phyloP scores from a whole-genome alignment of 768 basidiomycete species.

The Lactarius akahatsu region DNA sequence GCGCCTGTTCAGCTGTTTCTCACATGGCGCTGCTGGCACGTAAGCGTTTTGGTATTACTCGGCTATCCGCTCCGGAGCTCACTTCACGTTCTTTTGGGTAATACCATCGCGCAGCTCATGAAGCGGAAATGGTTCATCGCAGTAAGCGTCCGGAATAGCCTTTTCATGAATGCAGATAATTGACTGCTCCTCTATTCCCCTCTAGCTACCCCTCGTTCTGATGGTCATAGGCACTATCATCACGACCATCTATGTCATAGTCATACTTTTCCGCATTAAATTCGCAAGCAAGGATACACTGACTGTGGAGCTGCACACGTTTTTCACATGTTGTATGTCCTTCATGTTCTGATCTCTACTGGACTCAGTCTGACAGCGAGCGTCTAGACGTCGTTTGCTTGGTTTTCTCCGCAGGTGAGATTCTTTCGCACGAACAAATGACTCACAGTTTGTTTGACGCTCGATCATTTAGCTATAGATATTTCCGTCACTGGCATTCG shows the following conservation, averaged over 20 bases:
- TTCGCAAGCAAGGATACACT: not conserved
- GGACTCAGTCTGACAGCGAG: not conserved
- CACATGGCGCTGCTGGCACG: slow-evolving; percentile 35
- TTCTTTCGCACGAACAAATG: not conserved
- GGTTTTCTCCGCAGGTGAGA: slow-evolving; percentile 15
- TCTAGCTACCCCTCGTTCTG: slow-evolving; percentile 12
- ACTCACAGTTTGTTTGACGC: not conserved
- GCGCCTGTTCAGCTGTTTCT: slow-evolving; percentile 34
- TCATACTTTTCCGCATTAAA: slow-evolving; percentile 8
- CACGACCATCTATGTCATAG: slow-evolving; percentile 4
- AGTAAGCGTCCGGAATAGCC: not conserved
- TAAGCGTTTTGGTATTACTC: slow-evolving; percentile 12
- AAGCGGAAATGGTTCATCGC: slow-evolving; percentile 6
- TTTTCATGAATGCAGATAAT: not conserved
- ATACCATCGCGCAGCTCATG: not conserved
- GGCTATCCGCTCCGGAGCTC: not conserved
- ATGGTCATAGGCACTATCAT: slow-evolving; percentile 16
- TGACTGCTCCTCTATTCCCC: not conserved
- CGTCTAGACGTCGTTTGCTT: slow-evolving; percentile 6
- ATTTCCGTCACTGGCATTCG: slow-evolving; percentile 22
- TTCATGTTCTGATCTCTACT: not conserved
- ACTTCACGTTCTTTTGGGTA: not conserved
- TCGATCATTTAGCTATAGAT: slow-evolving; percentile 5
- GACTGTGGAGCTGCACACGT: not conserved
- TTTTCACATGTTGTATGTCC: slow-evolving; percentile 21